Base-by-base conservation (phyloP, 148 eudicot species). In the Chenopodium suecicum region DNA sequence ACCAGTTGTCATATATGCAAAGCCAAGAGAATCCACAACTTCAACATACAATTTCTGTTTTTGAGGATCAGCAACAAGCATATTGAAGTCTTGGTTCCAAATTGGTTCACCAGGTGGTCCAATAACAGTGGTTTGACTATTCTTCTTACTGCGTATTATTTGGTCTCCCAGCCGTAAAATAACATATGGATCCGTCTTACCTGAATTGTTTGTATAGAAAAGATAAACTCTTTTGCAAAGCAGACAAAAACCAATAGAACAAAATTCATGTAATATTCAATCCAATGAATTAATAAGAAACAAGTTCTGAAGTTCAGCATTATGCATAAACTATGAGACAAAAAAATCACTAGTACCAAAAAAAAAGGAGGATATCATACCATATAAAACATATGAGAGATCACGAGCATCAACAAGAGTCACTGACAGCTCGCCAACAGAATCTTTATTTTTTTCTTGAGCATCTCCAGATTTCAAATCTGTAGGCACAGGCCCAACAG, bases 101-200 rank as follows among this genome's bases (percentile, higher is more conserved):
- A 96, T 94, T 63, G 99, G 98, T 83, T 94, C 90, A 75, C 99
- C 99, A 82, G 99, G 99, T 80, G 93, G 91, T 58, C 99, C 99
- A 47, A 90, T 94, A 82, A 96, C 91, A 80, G 98, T 94, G 69
- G 99, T 96, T 88, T 96, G 98, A 90, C 98, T 96, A 80, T 94
- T 94, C 87, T 89, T 92, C 83, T 96, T 96, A 85, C 98, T 96
- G 56, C 94, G 88, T 87, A 96, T 89, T 17, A 86, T 86, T 90
- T 96, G 97, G 90, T 94, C 94, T 82, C 99, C 99, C 86, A 96
- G 78, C 63, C 89, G 89, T 77, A 96, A 84, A 84, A 90, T 80
- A 80, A 94, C 98, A 81, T 89, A 96, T 63, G 99, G 99, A 83
- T 96, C 98, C 13, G 99, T 92, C 90, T 96, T 96, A 27, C 98